Conservation (phyloP, 495 filamentous ascomycete genomes). For the Terfezia boudieri region DNA sequence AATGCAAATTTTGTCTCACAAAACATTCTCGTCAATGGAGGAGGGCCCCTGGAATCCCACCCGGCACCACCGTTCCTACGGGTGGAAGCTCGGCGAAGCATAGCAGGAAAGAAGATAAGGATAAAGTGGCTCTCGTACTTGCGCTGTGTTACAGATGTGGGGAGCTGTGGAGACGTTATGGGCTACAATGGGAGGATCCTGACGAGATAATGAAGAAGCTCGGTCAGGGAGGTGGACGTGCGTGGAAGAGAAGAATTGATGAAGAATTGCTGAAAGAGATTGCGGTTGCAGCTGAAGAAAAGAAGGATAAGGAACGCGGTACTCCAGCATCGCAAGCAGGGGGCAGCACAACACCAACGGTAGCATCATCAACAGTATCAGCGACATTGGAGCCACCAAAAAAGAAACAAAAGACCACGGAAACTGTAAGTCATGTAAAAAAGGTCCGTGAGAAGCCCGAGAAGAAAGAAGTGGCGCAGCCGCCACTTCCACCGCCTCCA, state of each 20-base stretch:
- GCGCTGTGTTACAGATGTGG: constrained; percentile 81
- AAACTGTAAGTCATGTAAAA: constrained; percentile 1
- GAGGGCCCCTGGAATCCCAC: constrained; percentile 52
- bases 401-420: constrained; percentile 31
- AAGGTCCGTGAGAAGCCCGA: constrained; percentile 11
- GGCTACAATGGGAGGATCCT: constrained; percentile 85
- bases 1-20: constrained; percentile 82
- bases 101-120: constrained; percentile 42
- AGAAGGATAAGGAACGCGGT: constrained; percentile 8
- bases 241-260: constrained; percentile 70
- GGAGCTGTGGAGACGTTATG: constrained; percentile 80
- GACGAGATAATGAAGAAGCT: constrained; percentile 87
- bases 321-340: background rate
- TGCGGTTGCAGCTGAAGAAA: constrained; percentile 26
- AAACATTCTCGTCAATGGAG: constrained; percentile 75
- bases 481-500: constrained; percentile 28
- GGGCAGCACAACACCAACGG: background rate
- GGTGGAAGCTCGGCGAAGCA: constrained; percentile 40
- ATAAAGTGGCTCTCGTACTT: constrained; percentile 41
- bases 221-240: constrained; percentile 54
- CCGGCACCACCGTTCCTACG: constrained; percentile 46
- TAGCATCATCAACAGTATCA: background rate
- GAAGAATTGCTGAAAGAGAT: constrained; percentile 79
- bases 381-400: constrained; percentile 21
- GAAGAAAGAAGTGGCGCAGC: constrained; percentile 12